A percentile compares a stretch with the other conserved stretches of the same genome.
Evolutionary conservation across 1,139 yeast genomes (phyloP).

Genomic region (Lodderomyces oxycetoniae): DNA sequence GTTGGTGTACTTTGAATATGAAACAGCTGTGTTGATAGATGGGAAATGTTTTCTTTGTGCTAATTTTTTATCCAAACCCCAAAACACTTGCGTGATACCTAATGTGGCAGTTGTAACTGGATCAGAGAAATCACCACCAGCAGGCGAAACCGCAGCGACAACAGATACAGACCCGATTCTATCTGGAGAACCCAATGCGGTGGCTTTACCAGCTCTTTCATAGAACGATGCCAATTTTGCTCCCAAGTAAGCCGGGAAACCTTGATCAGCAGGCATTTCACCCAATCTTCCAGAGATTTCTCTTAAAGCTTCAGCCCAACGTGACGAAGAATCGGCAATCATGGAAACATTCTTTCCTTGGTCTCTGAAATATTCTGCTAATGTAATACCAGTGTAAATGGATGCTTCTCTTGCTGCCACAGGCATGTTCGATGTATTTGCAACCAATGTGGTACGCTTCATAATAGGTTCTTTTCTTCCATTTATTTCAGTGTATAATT

Average conservation of each 20-base stretch:
- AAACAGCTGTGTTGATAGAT: conserved; percentile 90
- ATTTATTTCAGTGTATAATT: conserved; percentile 79
- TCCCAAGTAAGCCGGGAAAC: conserved; percentile 99
- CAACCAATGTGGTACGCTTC: conserved; percentile 98
- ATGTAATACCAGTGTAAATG: conserved; percentile 95
- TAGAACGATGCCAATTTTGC: conserved; percentile 98
- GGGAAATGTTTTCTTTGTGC: conserved; percentile 99
- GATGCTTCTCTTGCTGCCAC: conserved; percentile 99
- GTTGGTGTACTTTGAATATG: conserved; percentile 92
- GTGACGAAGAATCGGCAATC: conserved; percentile 99
- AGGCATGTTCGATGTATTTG: conserved; percentile 99
- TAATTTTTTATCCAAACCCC: conserved; percentile 98
- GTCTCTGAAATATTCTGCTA: conserved; percentile 99
- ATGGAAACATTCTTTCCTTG: conserved; percentile 98
- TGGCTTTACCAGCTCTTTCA: conserved; percentile 98
- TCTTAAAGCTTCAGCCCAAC: conserved; percentile 99
- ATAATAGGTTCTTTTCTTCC: conserved; percentile 97
- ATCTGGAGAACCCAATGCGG: conserved; percentile 93
- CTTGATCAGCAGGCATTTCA: conserved; percentile 99
- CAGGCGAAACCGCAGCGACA: conserved; percentile 99
- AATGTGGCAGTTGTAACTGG: conserved; percentile 97
- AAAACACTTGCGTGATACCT: conserved; percentile 98
- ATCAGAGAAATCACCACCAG: conserved; percentile 99
- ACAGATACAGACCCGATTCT: conserved; percentile 96
- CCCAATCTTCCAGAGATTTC: conserved; percentile 99